Evolutionary conservation across 441 rosid species (phyloP), one percentile per base, ranked within the genome.

Genomic region (Cnidoscolus chayamansa): DNA sequence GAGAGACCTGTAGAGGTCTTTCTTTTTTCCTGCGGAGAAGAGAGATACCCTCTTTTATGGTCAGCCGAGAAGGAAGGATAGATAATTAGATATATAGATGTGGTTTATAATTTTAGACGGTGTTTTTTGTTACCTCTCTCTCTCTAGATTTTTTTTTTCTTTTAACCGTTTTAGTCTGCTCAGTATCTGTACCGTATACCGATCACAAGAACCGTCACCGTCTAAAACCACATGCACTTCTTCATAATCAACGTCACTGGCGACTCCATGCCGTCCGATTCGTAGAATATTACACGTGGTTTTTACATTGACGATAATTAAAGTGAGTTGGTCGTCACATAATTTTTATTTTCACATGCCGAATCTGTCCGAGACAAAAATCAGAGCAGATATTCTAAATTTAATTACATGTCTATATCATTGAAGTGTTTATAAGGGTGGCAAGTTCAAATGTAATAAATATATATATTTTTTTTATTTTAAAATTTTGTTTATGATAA

Each of bases 31-130:
- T 49, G 4, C 13, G 54, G n/a, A 37, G 60, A 58, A 51, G 16
- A 58, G 7, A 54, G 72, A 61, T 43, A 51, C 63, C 72, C 40
- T 30, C 68, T 73, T 72, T 54, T 60, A 78, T 78, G 93, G 91
- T 82, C 88, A 86, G 88, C 84, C 86, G 76, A 76, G 54, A 76
- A 68, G 56, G n/a, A 63, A 43, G 70, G 70, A 40, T 40, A 40
- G 45, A 40, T 40, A 40, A 40, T 8, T 62, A 25, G 75, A 72
- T 63, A 63, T 37, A 72, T 55, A 64, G 45, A 64, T 54, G 47
- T 30, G 65, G 66, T 17, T 59, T 58, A 20, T 48, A 37, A 35
- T 63, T 3, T 15, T 17, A 48, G 57, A n/a, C 45, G 45, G 7
- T 40, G 45, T 40, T 40, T 25, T 35, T 40, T 40, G 45, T 40